Evolutionary conservation across 495 filamentous ascomycete genomes (phyloP).

Genomic region (Annulohypoxylon stygium): DNA sequence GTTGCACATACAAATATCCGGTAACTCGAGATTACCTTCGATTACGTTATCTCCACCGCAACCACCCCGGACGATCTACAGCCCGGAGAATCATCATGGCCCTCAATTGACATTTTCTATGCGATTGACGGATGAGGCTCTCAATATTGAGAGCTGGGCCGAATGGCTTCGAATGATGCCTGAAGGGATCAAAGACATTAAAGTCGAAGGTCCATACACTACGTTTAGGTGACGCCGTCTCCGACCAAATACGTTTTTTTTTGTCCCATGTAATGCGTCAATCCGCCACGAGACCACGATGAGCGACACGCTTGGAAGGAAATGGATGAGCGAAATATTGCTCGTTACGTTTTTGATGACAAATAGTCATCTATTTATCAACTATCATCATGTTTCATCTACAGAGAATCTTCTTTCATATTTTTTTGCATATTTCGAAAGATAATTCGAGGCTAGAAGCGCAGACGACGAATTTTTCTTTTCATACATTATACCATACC

Average conservation of each 20-base stretch:
- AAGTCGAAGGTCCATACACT: conserved; percentile 61
- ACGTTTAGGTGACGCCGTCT: conserved; percentile 59
- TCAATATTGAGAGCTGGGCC: conserved; percentile 60
- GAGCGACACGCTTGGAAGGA: conserved; percentile 44
- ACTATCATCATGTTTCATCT: conserved; percentile 38
- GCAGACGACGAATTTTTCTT: conserved; percentile 34
- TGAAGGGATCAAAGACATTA: conserved; percentile 61
- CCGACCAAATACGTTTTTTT: conserved; percentile 40
- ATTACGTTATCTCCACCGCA: conserved; percentile 55
- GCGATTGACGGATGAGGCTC: conserved; percentile 56
- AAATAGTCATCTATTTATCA: conserved; percentile 18
- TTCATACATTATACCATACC: conserved; percentile 42
- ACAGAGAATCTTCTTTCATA: conserved; percentile 21
- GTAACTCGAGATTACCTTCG: conserved; percentile 59
- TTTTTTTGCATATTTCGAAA: conserved; percentile 32
- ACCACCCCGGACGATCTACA: conserved; percentile 55
- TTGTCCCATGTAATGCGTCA: conserved; percentile 34
- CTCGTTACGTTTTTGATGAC: conserved; percentile 39
- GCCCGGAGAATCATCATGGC: conserved; percentile 50
- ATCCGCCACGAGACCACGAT: conserved; percentile 45
- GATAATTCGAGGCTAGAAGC: conserved; percentile 35
- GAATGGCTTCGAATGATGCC: conserved; percentile 66
- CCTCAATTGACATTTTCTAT: conserved; percentile 60
- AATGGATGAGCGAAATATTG: conserved; percentile 30
- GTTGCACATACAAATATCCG: conserved; percentile 61